Evolutionary conservation across 805 yeast genomes (phyloP), one percentile per base, ranked within the genome.

Genomic region (Candida nonsorbophila): DNA sequence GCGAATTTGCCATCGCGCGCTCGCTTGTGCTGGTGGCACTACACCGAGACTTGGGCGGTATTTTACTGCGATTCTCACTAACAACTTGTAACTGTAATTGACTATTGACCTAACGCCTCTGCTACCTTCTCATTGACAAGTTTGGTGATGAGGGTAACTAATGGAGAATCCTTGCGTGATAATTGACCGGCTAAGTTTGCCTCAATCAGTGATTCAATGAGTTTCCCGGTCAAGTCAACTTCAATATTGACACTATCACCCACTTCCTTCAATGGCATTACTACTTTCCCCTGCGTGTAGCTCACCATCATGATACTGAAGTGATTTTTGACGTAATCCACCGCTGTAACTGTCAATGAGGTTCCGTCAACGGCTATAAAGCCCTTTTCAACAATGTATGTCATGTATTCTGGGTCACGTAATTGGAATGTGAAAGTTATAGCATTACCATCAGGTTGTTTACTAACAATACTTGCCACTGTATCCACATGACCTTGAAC

Each of bases 401-500:
- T 74, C 27, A 74, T 69, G 32, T 75, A 68, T 28, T 74, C 69
- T 12, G 51, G 44, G 37, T 86, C 92, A 34, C 82, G 65, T 30
- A 86, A 67, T 53, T 74, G 55, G 56, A 90, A 88, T 3, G 84
- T 81, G 52, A 77, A 82, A 3, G 79, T 67, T 19, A 86, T 62
- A 1, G 97, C 79, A 53, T 86, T 84, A 2, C 77, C 82, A 47
- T 88, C 97, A 1, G 72, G 58, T 7, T 41, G 55, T 16, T 57
- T 67, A 1, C 57, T 53, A 2, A 70, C 67, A 22, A 90, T 80
- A 20, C 52, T 55, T 2, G 96, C 96, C 20, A 80, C 69, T 0
- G 96, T 84, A 53, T 92, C 99, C 16, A 92, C 86, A 60, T 92
- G 99, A 5, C 98, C 99, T 48, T 92, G 98, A 3, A 92, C 99